Base-by-base conservation (phyloP, 129 eudicot species). In the Kitagawia praeruptora region DNA sequence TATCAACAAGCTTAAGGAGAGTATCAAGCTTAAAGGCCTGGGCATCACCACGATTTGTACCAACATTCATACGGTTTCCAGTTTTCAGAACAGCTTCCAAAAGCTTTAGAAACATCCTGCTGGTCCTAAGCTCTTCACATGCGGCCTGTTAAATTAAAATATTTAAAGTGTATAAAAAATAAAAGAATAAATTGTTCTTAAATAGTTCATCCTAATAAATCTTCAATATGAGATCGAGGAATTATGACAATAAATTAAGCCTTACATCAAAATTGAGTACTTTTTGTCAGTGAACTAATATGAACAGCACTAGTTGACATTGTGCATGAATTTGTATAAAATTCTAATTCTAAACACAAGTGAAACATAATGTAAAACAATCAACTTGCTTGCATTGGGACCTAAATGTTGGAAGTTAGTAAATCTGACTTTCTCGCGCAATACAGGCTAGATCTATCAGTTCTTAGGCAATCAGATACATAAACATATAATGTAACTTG, bases 11-110 rank as follows among this genome's bases (percentile, higher is more conserved):
- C 89, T 90, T 96, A 78, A 90, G 93, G 69, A 96, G 96, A 13
- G 99, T 90, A 83, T 96, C 99, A 14, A 96, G 99, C 82, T 96
- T 92, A 84, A 96, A 96, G 16, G 99, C 99, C 31, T 89, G 96
- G 16, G 97, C 98, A 47, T 92, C 98, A 0, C 98, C 99, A 3
- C 99, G 93, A 64, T 96, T 92, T 73, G 98, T 96, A 46, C 98
- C 99, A 23, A 92, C 87, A 58, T 96, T 96, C 99, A 96, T 96
- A 46, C 98, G 97, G 87, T 96, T 96, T 51, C 99, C 99, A 2
- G 99, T 96, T 81, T 96, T 96, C 73, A 96, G 89, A n/a, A 96
- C 98, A 27, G 99, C 99, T 90, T 96, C 99, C 69, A 96, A 84
- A 53, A 96, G 95, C 78, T 96, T 96, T 48, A 96, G 80, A 85